A percentile compares a stretch with the other conserved stretches of the same genome.
Evolutionary conservation across 208 protist species (phyloP).

Genomic region (Borovskyia barvae): DNA sequence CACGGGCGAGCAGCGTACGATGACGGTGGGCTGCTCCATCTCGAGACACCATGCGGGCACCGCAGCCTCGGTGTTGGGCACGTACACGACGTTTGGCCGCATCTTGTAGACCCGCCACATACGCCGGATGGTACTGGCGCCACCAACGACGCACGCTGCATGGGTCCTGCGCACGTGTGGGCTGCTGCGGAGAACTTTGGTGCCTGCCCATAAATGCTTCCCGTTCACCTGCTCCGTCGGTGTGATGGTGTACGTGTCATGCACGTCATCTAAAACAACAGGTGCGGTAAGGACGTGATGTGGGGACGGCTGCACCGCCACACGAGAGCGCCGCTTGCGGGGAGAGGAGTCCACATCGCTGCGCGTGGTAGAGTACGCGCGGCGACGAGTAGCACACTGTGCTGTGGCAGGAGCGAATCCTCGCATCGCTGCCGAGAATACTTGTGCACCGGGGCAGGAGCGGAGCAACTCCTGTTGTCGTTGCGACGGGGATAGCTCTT

Average conservation of each 20-base stretch:
- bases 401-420: no score
- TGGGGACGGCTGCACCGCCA: background rate
- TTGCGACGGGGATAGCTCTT: no score
- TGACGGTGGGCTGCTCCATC: conserved; percentile 52
- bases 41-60: conserved; percentile 72
- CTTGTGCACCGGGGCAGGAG: no score
- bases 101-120: conserved; percentile 75
- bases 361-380: background rate
- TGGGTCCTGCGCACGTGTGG: conserved; percentile 41
- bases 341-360: no score
- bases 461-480: no score
- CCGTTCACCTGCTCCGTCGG: conserved; percentile 30
- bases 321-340: no score
- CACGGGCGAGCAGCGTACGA: conserved; percentile 72
- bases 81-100: conserved; percentile 73
- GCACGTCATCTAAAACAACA: conserved; percentile 48
- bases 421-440: no score
- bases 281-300: conserved; percentile 2
- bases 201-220: conserved; percentile 62
- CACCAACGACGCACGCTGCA: conserved; percentile 73
- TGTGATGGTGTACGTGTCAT: conserved; percentile 22
- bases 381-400: background rate
- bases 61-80: conserved; percentile 47
- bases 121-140: conserved; percentile 61
- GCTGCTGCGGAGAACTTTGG: conserved; percentile 50